Conservation (phyloP, 2,329 filamentous ascomycete genomes). For the Aspergillus puulaauensis region DNA sequence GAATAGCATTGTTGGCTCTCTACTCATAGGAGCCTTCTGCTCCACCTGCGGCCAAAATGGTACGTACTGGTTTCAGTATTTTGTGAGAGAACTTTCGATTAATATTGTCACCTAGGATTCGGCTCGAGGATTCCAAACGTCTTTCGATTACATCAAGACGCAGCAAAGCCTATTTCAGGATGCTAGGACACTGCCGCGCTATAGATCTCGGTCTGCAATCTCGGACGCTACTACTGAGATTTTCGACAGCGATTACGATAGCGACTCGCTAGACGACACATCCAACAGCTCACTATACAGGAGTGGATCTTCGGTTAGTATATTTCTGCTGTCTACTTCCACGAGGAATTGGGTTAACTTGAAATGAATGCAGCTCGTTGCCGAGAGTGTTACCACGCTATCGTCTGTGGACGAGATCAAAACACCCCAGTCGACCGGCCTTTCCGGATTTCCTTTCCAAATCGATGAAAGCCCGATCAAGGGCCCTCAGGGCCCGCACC, state of each 20-base stretch:
- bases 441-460: constrained; percentile 69
- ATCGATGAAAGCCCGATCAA: constrained; percentile 63
- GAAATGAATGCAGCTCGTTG: no score
- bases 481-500: constrained; percentile 83
- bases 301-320: constrained; percentile 19
- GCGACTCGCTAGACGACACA: constrained; percentile 24
- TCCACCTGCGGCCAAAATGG: constrained; percentile 8
- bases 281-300: constrained; percentile 20
- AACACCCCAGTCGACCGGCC: constrained; percentile 69
- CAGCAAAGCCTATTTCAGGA: no score
- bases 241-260: constrained; percentile 36
- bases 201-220: no score
- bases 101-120: no score
- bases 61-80: no score
- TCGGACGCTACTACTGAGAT: constrained; percentile 32
- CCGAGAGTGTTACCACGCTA: constrained; percentile 79
- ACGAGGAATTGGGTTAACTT: no score
- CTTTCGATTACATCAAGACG: constrained; percentile 13
- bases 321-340: no score
- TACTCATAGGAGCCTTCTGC: constrained; percentile 2
- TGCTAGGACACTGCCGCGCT: no score
- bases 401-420: constrained; percentile 82
- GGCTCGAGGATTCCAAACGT: background rate
- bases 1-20: background rate
- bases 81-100: no score